Evolutionary conservation across 306 rosid genomes (phyloP), one percentile per base, ranked within the genome.

Genomic region (Cicer judaicum): DNA sequence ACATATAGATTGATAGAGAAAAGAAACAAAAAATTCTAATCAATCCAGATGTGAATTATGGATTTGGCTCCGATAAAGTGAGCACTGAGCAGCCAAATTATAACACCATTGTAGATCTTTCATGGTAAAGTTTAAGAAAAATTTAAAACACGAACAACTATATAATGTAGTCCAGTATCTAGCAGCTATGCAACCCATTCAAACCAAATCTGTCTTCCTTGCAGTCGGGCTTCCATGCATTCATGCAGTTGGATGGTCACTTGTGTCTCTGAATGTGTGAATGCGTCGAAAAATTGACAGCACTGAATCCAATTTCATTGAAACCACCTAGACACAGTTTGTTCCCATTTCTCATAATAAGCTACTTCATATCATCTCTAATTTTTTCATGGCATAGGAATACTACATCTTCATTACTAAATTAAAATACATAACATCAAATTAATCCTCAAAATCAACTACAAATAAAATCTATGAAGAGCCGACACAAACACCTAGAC

Each of bases 321-420:
- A 52, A 78, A 68, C 61, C 5, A 64, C 53, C 48, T 57, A 60
- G 10, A 54, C 61, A 54, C 36, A 67, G 19, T 43, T 53, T 36
- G 29, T 52, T 55, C 49, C 48, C 67, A 47, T 71, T 79, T 60
- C 75, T 24, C 10, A 62, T 55, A 21, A 72, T 62, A 68, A 38
- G n/a, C 56, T 49, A 74, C 41, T 62, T 55, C 38, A 55, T 71
- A 39, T 38, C 29, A 13, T 57, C 10, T 42, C 73, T 15, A 42
- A 24, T 12, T 49, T 48, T 46, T 29, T 18, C 59, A 43, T 42
- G 11, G 18, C 18, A 60, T 13, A 66, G 8, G 18, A 40, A 40
- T 47, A 38, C 43, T 36, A 40, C 57, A 63, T 49, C 69, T 38
- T 68, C 48, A 49, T 40, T 48, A 11, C 50, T 18, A 61, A 7